Conservation (phyloP, 2,329 filamentous ascomycete genomes). For the Microcera coccophila region DNA sequence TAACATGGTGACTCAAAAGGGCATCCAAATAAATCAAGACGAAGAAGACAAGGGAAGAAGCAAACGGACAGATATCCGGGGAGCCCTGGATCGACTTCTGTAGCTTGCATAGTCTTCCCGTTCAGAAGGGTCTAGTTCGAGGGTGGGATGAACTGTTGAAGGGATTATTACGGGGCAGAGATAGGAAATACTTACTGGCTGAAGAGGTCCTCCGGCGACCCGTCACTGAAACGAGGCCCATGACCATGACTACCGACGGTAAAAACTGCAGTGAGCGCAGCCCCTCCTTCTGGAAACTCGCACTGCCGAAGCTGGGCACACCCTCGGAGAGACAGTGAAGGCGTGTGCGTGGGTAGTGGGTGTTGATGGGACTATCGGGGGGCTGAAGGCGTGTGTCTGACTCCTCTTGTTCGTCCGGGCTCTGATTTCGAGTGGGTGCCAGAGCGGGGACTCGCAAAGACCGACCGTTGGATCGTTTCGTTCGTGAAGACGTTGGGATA, state of each 20-base stretch:
- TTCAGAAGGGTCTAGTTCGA: no score
- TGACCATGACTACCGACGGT: conserved; percentile 27
- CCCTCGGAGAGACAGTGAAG: not conserved
- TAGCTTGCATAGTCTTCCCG: not conserved
- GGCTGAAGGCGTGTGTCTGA: not conserved
- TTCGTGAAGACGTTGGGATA: not conserved
- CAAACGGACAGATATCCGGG: conserved; percentile 7
- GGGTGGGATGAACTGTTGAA: no score
- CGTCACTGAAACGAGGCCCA: conserved; percentile 31
- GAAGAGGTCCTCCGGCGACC: conserved; percentile 28
- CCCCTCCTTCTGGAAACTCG: not conserved
- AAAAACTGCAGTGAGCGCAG: no score
- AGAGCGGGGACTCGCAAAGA: not conserved
- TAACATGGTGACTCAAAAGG: conserved; percentile 34
- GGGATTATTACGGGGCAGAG: not conserved
- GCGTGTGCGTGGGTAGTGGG: not conserved
- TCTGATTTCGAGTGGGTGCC: not conserved
- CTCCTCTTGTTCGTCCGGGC: not conserved
- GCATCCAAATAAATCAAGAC: conserved; percentile 12
- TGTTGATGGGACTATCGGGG: not conserved
- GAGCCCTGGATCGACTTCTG: no score
- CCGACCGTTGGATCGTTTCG: not conserved
- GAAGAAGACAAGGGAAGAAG: conserved; percentile 13
- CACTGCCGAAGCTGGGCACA: not conserved
- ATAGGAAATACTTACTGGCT: conserved; percentile 17